Evolutionary conservation across 352 stramenopile genomes (phyloP), one percentile per base, ranked within the genome.

Genomic region (Globisporangium nagaii): DNA sequence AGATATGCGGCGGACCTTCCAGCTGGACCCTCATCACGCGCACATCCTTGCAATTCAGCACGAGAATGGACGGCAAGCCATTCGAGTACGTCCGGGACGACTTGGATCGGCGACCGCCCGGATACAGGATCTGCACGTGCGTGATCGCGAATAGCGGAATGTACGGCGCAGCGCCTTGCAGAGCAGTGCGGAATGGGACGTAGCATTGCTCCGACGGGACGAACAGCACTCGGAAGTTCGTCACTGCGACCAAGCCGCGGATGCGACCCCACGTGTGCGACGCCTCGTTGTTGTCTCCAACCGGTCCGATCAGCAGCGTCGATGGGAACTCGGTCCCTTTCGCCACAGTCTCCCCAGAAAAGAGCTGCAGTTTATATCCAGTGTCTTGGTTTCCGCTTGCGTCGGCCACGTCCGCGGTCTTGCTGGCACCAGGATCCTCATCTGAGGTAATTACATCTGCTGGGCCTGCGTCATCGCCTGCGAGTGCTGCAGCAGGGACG

Each of bases 171-270:
- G 63, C 62, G 27, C 65, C 72, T 43, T 77, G 66, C 13, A 72
- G 63, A 32, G 51, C 63, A 13, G 63, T 63, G 49, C 66, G 63
- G 24, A 70, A 61, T 17, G 81, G 62, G 7, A 80, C 45, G 43
- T 73, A 60, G 5, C 75, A 70, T 27, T 68, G 61, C 22, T 91
- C 79, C 5, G 86, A 71, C 19, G 77, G 71, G 8, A 78, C 69
- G 40, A 94, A 91, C 4, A 90, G 60, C 19, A 94, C 71, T 11
- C 84, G 71, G 44, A 87, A 94, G 60, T 90, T 94, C 12, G 84
- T 94, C 43, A 90, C 68, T 2, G 68, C 61, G 2, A 92, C 50
- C 50, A 76, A 66, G 10, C 81, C 84, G 19, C 73, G 75, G 58
- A 90, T 65, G n/a, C 79, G 66, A 1, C 77, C 74, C 82, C 82